Evolutionary conservation across 495 filamentous ascomycete genomes (phyloP).

Genomic region (Bacidia rubella): DNA sequence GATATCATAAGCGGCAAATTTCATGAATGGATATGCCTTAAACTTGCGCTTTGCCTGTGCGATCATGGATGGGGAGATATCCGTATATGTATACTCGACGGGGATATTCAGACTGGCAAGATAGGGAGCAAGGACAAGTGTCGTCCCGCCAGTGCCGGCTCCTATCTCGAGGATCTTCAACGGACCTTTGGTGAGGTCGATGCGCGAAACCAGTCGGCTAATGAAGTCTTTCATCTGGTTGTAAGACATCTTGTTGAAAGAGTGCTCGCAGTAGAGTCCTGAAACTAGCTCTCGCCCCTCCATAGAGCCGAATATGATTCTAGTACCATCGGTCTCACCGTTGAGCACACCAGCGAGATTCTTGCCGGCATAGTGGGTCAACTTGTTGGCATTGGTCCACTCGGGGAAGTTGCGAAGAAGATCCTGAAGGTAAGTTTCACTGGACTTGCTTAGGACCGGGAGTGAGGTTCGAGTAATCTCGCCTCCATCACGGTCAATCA

Average conservation of each 20-base stretch:
- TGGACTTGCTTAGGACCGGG: constrained; percentile 22
- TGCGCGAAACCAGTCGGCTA: constrained; percentile 19
- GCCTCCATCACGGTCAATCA: constrained; percentile 25
- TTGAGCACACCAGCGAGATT: constrained; percentile 29
- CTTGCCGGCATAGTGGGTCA: constrained; percentile 31
- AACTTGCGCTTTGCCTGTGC: constrained; percentile 26
- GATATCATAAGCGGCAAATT: constrained; percentile 33
- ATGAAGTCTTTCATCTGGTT: constrained; percentile 34
- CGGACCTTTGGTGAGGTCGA: constrained; percentile 15
- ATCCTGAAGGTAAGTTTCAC: constrained; percentile 24
- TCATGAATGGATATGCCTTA: constrained; percentile 32
- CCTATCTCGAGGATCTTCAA: constrained; percentile 35
- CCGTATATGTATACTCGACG: constrained; percentile 38
- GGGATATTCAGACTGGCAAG: constrained; percentile 25
- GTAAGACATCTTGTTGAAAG: constrained; percentile 27
- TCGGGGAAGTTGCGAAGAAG: constrained; percentile 28
- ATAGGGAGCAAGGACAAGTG: constrained; percentile 24
- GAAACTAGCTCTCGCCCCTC: constrained; percentile 34
- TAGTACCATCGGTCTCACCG: constrained; percentile 32
- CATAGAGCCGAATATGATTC: constrained; percentile 22
- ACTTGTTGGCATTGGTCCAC: constrained; percentile 24
- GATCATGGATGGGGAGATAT: constrained; percentile 32
- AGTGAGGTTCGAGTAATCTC: constrained; percentile 29
- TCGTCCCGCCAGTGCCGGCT: constrained; percentile 17
- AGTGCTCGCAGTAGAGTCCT: constrained; percentile 32